Base-by-base conservation (phyloP, 805 yeast species). In the Kazachstania psychrophila region DNA sequence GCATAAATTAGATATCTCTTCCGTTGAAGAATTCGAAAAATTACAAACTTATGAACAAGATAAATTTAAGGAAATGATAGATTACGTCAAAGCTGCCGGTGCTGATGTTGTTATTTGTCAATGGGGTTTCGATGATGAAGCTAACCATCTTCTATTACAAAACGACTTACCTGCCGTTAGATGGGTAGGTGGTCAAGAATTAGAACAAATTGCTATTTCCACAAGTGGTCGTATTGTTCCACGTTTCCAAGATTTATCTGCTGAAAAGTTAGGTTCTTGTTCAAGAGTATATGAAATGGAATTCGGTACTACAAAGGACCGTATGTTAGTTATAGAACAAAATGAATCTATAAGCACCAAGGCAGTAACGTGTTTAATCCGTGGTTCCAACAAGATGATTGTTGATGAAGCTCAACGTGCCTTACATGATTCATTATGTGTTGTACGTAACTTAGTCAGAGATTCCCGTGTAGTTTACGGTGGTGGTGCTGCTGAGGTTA, bases 61-160 rank as follows among this genome's bases (percentile, higher is more conserved):
- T 45, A 87, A 86, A 60, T 92, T 92, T 58, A 73, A 70, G 56
- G 86, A 84, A 59, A 92, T 92, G 98, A 87, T 92, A 41, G 70
- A 79, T 41, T 65, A 70, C 44, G 94, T 92, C 38, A 88, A 92
- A 64, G 74, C 72, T 18, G 72, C 95, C 0, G 97, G 97, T 28
- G 97, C 98, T 20, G 89, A 88, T 60, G 75, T 89, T 38, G 98
- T 89, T 36, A 89, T 94, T 27, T 92, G 98, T 66, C 98, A 89
- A 67, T 89, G 98, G 98, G 98, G 98, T 13, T 92, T 89, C 53
- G 98, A 89, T 61, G 98, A 89, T 61, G 98, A 89, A 68, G 97
- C 97, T 28, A 89, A 89, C 64, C 96, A 92, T 62, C 65, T 92
- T 57, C 70, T 92, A 42, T 68, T 88, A 49, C 82, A 89, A 51